Base-by-base conservation (phyloP, 2,329 filamentous ascomycete genomes). In the Saccharata proteae region DNA sequence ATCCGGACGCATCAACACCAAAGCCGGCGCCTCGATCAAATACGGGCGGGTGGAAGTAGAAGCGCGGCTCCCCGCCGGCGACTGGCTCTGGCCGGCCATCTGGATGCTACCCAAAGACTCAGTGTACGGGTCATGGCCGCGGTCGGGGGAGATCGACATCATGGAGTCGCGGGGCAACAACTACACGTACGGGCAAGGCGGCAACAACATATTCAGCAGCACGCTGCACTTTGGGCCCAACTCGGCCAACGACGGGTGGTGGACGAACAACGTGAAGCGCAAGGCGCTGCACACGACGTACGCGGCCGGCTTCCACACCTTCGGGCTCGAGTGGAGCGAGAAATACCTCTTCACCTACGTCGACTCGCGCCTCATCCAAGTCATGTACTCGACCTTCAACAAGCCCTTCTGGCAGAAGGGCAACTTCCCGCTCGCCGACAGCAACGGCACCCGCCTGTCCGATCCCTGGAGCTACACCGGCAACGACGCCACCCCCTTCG, bases 71-170 rank as follows among this genome's bases (percentile, higher is more conserved):
- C 81, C 83, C 4, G 55, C 63, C 28, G 83, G 83, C 32, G 82
- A 90, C 58, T 90, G 83, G 83, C 67, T 92, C 8, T 90, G 83
- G 83, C 83, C 83, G 2, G 81, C 81, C n/a, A 88, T 92, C 46
- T 86, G 80, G 80, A 81, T 92, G 79, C 64, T 90, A 62, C 83
- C 83, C 1, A 73, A 72, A 27, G 64, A 77, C 25, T 65, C 74
- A 32, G 74, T 62, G 1, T 92, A 90, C 50, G 83, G 83, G 1
- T 46, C 66, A 1, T 92, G 83, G 83, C 83, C 83, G 2, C 58
- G 63, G 6, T 85, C 80, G 6, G 83, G 83, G 26, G 82, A 90
- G 56, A 90, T 92, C 30, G 83, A 92, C 51, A 81, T 92, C 33
- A 62, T 74, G 47, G 81, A 90, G 57, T 75, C 74, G 16, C 79